Conservation (phyloP, 306 rosid genomes). For the Prunus padus region DNA sequence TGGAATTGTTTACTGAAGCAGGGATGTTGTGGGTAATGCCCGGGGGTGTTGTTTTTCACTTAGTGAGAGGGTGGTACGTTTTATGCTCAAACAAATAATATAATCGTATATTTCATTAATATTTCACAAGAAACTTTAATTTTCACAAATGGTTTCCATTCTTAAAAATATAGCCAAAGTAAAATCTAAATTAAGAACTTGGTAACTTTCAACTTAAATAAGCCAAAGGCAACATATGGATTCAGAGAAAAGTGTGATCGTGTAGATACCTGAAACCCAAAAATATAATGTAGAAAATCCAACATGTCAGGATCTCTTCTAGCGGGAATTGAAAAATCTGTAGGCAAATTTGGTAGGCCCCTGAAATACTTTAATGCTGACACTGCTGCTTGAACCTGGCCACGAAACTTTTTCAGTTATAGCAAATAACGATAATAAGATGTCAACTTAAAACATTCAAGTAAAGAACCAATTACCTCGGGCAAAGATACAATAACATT, state of each 20-base stretch:
- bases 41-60: background rate
- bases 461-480: conserved; percentile 53
- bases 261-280: conserved; percentile 85
- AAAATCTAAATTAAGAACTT: background rate
- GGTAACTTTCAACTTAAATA: background rate
- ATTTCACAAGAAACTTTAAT: background rate
- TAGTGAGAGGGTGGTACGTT: background rate
- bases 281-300: conserved; percentile 77
- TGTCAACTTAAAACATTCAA: conserved; percentile 13
- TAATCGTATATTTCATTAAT: background rate
- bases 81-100: too few relatives aligned
- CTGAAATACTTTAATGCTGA: conserved; percentile 62
- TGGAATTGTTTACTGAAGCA: background rate
- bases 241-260: background rate
- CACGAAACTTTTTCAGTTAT: conserved; percentile 23
- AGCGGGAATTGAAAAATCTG: conserved; percentile 47
- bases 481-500: conserved; percentile 57
- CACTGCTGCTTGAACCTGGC: conserved; percentile 84
- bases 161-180: background rate
- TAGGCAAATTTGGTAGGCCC: conserved; percentile 75
- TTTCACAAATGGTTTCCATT: background rate
- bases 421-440: conserved; percentile 8
- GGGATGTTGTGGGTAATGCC: background rate
- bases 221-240: background rate
- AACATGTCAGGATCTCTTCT: conserved; percentile 67